These are phyloP conservation scores for Xylariaceae sp. DNA, from an alignment of 2,329 filamentous ascomycete genomes.

Conservation along the genomic window DNA sequence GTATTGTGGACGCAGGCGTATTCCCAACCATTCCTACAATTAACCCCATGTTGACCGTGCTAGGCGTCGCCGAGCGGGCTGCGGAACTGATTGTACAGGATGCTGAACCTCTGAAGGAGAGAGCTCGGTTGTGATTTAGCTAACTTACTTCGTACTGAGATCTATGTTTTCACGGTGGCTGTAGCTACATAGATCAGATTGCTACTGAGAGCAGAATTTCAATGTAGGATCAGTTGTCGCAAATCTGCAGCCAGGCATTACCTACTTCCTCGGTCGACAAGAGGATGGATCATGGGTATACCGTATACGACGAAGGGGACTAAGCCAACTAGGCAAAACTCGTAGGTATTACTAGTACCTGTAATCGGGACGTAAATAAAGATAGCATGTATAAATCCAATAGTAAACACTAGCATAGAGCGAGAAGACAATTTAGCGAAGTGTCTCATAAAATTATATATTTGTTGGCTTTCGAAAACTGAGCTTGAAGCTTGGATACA, in stretches of 20 bases:
- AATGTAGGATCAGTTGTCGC: background rate
- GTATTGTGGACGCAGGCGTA: slow-evolving; percentile 84
- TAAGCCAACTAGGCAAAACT: no score
- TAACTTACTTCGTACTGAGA: background rate
- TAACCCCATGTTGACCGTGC: slow-evolving; percentile 89
- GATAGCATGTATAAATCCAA: background rate
- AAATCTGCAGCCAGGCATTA: background rate
- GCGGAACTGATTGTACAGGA: slow-evolving; percentile 82
- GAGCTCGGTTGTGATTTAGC: slow-evolving; percentile 35
- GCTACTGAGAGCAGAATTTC: background rate
- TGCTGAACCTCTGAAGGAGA: slow-evolving; percentile 49
- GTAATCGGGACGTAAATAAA: background rate
- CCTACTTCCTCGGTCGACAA: background rate
- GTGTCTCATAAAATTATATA: background rate
- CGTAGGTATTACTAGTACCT: background rate
- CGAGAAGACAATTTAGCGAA: background rate
- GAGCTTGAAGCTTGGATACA: background rate
- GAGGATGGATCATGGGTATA: no score
- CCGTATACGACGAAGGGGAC: no score
- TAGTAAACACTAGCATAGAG: background rate
- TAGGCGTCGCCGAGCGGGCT: slow-evolving; percentile 80
- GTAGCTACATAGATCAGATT: background rate
- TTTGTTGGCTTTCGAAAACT: background rate
- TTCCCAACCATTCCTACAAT: slow-evolving; percentile 87
- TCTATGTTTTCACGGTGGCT: background rate